Evolutionary conservation across 495 filamentous ascomycete species (phyloP), one percentile per base, ranked within the genome.

Genomic region (Penicillium coprophilum): DNA sequence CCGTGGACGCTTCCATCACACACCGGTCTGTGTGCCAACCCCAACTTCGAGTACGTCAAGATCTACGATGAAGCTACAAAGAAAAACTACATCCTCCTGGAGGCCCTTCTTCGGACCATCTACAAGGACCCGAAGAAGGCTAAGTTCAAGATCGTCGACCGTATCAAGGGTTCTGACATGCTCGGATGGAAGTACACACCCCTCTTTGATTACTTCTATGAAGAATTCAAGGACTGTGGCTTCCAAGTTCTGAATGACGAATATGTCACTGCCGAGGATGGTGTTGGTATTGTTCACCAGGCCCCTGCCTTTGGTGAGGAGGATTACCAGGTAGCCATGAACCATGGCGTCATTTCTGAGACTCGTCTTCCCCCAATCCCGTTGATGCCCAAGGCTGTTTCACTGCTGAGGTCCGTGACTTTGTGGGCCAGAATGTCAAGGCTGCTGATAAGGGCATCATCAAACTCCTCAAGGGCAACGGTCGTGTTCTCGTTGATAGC

Each of bases 101-200:
- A 97, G 67, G 86, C 88, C 50, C 80, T 96, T 17, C 81, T 98
- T 32, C 80, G 80, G 38, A 96, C 88, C 7, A 75, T 97, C 8
- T 97, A 97, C 74, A 97, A 97, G 72, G 91, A 96, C 62, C 87
- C 88, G 13, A 98, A 97, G 79, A 97, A 97, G 78, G 93, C 93
- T 41, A 96, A 97, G 65, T 97, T 86, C 75, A 94, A 92, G 77
- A 81, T 96, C 31, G 62, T 96, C 11, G 82, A 89, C 39, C 90
- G 86, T 59, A 72, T 96, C 55, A 92, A 86, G 73, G 95, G 94
- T 44, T 88, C 83, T 54, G 85, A 91, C 10, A 94, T 97, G 88
- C 73, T 88, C 31, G 94, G 91, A 40, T 96, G 91, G 90, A 88
- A 85, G 64, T 98, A 97, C 68, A 77, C 90, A 66, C 95, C 95